These are phyloP conservation scores for Daldinia grandis DNA, from an alignment of 495 filamentous ascomycete species.

Conservation along the genomic window DNA sequence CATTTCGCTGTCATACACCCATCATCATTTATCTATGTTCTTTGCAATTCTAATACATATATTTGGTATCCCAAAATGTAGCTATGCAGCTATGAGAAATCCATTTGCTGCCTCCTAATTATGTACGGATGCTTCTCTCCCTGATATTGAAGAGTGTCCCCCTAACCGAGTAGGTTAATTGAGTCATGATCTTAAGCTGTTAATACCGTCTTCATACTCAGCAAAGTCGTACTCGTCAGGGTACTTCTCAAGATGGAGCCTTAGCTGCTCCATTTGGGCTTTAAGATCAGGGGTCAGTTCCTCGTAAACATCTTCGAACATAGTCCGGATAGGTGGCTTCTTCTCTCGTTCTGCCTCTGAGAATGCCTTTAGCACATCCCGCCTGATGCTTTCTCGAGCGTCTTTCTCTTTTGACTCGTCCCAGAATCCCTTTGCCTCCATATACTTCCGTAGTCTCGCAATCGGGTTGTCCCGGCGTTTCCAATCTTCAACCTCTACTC, in stretches of 20 bases:
- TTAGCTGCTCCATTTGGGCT: slow-evolving; percentile 82
- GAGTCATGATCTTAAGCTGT: slow-evolving; percentile 60
- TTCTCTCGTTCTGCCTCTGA: slow-evolving; percentile 87
- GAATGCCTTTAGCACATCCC: slow-evolving; percentile 85
- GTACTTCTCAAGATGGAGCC: slow-evolving; percentile 79
- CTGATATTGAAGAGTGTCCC: neutral
- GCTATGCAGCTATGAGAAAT: neutral
- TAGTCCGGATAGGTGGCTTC: slow-evolving; percentile 77
- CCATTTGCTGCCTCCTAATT: neutral
- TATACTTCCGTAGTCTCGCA: slow-evolving; percentile 87
- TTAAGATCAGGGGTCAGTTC: slow-evolving; percentile 81
- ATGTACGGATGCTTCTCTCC: neutral
- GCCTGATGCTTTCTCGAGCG: slow-evolving; percentile 69
- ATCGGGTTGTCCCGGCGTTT: slow-evolving; percentile 96
- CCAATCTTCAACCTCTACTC: slow-evolving; percentile 97
- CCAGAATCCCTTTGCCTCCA: slow-evolving; percentile 83
- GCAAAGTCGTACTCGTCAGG: slow-evolving; percentile 91
- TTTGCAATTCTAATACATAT: neutral
- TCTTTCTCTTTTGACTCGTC: slow-evolving; percentile 84
- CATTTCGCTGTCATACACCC: slow-evolving; percentile 6
- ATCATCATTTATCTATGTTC: neutral
- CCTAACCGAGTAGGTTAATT: neutral
- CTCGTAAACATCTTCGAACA: slow-evolving; percentile 91
- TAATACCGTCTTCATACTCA: slow-evolving; percentile 78
- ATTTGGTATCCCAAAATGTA: neutral